Evolutionary conservation across 331 rosid genomes (phyloP), one percentile per base, ranked within the genome.

Genomic region (Acacia concinna): DNA sequence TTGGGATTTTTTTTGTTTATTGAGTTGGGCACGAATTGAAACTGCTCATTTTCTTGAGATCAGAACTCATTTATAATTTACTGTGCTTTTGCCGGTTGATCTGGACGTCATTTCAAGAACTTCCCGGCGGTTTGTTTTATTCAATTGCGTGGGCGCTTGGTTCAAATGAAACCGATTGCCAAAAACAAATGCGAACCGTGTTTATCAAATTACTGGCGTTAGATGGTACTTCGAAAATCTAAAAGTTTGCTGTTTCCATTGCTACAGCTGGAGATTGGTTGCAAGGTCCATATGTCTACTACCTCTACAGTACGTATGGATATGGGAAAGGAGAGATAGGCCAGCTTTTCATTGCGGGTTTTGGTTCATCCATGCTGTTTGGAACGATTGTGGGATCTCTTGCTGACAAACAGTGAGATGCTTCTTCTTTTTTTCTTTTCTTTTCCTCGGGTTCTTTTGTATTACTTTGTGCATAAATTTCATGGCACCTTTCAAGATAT

Each of bases 211-310:
- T 1, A n/a, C 38, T 69, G 14, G 32, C 37, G 11, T 35, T 5
- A 13, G 49, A 43, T 43, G 49, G 3, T 38, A 1, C 41, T 11
- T 11, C 41, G 0, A 38, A 38, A 63, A 46, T 82, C 84, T 90
- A 73, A 94, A 32, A 12, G 70, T 71, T 70, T 88, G 34, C 9
- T 86, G 68, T 83, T 85, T 84, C 17, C 86, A 52, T 77, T 84
- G 81, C 77, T 73, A 80, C 82, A 96, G 99, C 99, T 64, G 99
- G 99, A 84, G 99, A 96, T 79, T 96, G 99, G 99, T 80, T 96
- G 97, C 99, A 96, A 89, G 99, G 99, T 81, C 99, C 99, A 31
- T 96, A 96, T 80, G 99, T 96, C 3, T 96, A 96, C 86, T 96
- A 90, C 73, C 97, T 96, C 25, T 96, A 96, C 81, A 96, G 85